Percentiles rank a stretch among this genome's conserved stretches.
Conservation (phyloP, 2,329 filamentous ascomycete species). For the Cladorrhinum sp. region DNA sequence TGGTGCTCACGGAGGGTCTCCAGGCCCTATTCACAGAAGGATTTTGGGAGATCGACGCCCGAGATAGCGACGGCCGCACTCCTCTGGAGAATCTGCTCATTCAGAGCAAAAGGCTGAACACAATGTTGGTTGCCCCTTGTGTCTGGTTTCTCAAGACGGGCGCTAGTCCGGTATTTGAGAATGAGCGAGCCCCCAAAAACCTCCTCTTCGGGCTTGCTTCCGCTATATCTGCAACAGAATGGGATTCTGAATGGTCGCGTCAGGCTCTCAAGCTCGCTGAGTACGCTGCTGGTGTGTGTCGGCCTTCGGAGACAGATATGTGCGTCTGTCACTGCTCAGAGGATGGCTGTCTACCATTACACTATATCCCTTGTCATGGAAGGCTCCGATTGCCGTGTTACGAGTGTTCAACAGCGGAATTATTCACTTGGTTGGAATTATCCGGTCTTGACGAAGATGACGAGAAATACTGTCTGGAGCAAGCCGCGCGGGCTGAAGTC, state of each 20-base stretch:
- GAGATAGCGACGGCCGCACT: not conserved
- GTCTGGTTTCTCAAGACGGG: not conserved
- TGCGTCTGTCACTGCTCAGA: not conserved
- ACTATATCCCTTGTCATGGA: not conserved
- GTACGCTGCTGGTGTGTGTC: not conserved
- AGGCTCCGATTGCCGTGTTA: not conserved
- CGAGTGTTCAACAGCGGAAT: not conserved
- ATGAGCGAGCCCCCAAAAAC: not conserved
- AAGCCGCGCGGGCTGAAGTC: not conserved
- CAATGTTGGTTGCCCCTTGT: not conserved
- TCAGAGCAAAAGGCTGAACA: not conserved
- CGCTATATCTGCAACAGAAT: not conserved
- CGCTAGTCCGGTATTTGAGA: not conserved
- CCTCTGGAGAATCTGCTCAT: not conserved
- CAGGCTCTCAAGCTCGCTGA: not conserved
- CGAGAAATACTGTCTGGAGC: not conserved
- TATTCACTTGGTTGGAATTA: not conserved
- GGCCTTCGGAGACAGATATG: not conserved
- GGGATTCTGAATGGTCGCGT: not conserved
- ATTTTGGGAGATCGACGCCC: not conserved
- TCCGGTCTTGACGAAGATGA: not conserved
- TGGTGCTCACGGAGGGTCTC: not conserved
- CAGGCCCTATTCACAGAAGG: not conserved
- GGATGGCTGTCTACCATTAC: not conserved
- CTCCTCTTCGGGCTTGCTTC: not conserved